Percentiles rank a stretch among this genome's conserved stretches.
Evolutionary conservation across 2,329 filamentous ascomycete genomes (phyloP).

Genomic region (Exophiala aquamarina): DNA sequence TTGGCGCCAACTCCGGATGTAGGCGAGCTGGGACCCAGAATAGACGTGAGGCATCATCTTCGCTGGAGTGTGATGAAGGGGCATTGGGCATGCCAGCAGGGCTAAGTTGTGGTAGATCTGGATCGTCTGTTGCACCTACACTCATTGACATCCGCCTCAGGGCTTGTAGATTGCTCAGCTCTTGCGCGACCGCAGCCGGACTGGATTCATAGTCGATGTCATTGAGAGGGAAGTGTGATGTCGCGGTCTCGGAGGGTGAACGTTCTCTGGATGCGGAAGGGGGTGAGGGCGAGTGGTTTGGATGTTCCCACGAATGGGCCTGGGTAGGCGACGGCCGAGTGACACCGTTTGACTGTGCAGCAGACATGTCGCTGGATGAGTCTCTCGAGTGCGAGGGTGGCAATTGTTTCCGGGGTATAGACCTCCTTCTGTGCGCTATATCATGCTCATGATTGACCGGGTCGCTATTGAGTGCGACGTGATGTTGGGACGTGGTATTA

Average conservation of each 20-base stretch:
- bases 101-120: conserved; percentile 46
- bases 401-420: conserved; percentile 18
- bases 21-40: conserved; percentile 96
- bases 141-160: conserved; percentile 94
- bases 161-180: conserved; percentile 88
- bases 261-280: conserved; percentile 56
- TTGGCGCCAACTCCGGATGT: conserved; percentile 91
- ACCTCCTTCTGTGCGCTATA: conserved; percentile 10
- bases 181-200: conserved; percentile 84
- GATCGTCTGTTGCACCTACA: conserved; percentile 66
- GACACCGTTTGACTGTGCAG: conserved; percentile 34
- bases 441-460: conserved; percentile 4
- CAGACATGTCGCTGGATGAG: conserved; percentile 14
- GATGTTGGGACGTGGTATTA: conserved; percentile 4
- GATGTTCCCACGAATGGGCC: conserved; percentile 39
- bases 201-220: conserved; percentile 88
- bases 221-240: conserved; percentile 69
- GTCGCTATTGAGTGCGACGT: conserved; percentile 11
- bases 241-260: conserved; percentile 55
- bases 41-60: conserved; percentile 82
- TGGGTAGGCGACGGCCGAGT: conserved; percentile 28
- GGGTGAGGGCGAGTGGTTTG: conserved; percentile 58
- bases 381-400: conserved; percentile 10
- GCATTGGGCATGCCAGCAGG: conserved; percentile 42
- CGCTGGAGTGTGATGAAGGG: conserved; percentile 57